Percentiles rank a stretch among this genome's conserved stretches.
Evolutionary conservation across 306 rosid genomes (phyloP).

Genomic region (Castanopsis chinensis): DNA sequence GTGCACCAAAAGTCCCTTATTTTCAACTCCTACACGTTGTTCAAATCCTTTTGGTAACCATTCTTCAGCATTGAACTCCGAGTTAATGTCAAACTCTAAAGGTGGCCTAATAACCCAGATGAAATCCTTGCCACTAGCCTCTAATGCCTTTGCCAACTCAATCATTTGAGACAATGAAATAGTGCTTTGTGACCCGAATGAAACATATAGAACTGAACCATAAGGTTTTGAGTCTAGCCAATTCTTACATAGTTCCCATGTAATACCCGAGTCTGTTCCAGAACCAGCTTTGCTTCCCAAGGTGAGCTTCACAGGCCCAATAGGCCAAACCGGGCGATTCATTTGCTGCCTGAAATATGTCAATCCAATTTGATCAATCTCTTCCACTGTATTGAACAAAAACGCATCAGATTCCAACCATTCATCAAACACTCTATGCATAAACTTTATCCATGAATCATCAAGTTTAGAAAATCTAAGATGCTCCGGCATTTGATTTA

Average conservation of each 20-base stretch:
- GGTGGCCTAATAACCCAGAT: conserved; percentile 12
- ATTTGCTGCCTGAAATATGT: not conserved
- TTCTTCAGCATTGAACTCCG: conserved; percentile 46
- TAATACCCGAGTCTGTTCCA: conserved; percentile 40
- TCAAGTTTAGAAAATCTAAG: conserved; percentile 45
- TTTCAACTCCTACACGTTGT: conserved; percentile 10
- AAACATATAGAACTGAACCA: conserved; percentile 54
- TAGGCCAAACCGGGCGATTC: not conserved
- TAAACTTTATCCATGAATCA: conserved; percentile 54
- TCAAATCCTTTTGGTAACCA: conserved; percentile 72
- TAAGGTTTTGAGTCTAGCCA: conserved; percentile 2
- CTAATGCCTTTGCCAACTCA: not conserved
- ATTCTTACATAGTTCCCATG: not conserved
- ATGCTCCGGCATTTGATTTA: conserved; percentile 45
- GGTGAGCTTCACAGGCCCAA: conserved; percentile 20
- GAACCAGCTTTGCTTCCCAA: conserved; percentile 28
- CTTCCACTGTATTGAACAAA: conserved; percentile 50
- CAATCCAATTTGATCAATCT: conserved; percentile 32
- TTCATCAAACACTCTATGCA: conserved; percentile 25
- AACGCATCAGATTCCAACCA: conserved; percentile 60
- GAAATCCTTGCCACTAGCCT: not conserved
- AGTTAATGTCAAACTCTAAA: conserved; percentile 54
- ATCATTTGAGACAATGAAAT: conserved; percentile 51
- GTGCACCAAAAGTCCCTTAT: conserved; percentile 42
- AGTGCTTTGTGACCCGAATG: conserved; percentile 76